These are phyloP conservation scores for Musa schizocarpa DNA, from an alignment of 176 grass and related monocot species.

Conservation along the genomic window DNA sequence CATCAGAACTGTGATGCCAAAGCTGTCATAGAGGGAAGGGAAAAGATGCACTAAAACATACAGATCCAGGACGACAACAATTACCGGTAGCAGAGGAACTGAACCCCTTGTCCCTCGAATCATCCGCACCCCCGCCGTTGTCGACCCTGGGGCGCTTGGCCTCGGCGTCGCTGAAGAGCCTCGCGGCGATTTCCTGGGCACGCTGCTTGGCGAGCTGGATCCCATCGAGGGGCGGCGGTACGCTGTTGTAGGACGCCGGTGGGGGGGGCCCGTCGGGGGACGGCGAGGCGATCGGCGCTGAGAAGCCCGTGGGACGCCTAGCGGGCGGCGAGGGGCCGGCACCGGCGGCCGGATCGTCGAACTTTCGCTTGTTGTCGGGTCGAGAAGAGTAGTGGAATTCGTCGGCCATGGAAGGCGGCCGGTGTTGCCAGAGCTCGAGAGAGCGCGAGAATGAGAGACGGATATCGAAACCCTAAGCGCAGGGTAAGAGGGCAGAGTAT, in stretches of 20 bases:
- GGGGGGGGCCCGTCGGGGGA: constrained; percentile 13
- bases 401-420: constrained; percentile 48
- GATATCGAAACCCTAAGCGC: background rate
- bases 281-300: constrained; percentile 37
- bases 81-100: constrained; percentile 37
- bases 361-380: constrained; percentile 68
- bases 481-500: background rate
- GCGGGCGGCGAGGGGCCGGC: constrained; percentile 20
- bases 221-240: constrained; percentile 66
- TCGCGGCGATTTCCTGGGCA: constrained; percentile 84
- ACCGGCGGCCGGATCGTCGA: constrained; percentile 48
- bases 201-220: constrained; percentile 89
- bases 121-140: constrained; percentile 41
- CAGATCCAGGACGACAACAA: background rate
- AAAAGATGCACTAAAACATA: background rate
- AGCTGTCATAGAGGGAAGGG: background rate
- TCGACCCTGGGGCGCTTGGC: constrained; percentile 84
- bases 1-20: constrained; percentile 11
- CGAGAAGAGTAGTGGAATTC: constrained; percentile 50
- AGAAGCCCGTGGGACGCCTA: constrained; percentile 65
- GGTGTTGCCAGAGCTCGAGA: constrained; percentile 33
- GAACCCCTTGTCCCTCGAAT: constrained; percentile 18
- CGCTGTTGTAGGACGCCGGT: constrained; percentile 61
- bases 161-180: constrained; percentile 80
- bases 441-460: constrained; percentile 3